Conservation (phyloP, 176 grass and related monocot genomes). For the Saccharum officinarum region DNA sequence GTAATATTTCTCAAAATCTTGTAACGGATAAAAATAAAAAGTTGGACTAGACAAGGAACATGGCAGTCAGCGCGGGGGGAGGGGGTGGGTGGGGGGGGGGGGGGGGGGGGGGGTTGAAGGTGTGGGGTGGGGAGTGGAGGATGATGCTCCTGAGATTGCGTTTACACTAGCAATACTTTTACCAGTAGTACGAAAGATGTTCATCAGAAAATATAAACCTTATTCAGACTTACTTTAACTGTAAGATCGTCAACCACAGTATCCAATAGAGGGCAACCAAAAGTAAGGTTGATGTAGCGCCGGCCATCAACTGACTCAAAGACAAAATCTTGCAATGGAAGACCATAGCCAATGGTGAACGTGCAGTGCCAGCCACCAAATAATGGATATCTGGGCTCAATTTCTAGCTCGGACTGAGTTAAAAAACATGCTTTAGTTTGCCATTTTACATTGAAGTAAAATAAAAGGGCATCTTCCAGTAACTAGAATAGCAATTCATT, state of each 20-base stretch:
- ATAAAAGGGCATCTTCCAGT: not conserved
- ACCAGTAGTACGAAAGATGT: slow-evolving; percentile 13
- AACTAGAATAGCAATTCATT: slow-evolving; percentile 26
- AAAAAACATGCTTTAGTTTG: slow-evolving; percentile 17
- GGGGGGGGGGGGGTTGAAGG: no score
- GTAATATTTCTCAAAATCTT: not conserved
- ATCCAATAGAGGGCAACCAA: slow-evolving; percentile 79
- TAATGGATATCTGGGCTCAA: slow-evolving; percentile 95
- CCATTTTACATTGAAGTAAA: not conserved
- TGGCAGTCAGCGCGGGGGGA: not conserved
- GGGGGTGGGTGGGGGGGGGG: no score
- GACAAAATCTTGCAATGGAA: slow-evolving; percentile 91
- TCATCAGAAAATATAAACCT: slow-evolving; percentile 20
- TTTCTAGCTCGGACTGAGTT: slow-evolving; percentile 86
- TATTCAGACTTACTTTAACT: slow-evolving; percentile 59
- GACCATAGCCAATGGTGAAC: slow-evolving; percentile 91
- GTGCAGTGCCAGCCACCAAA: slow-evolving; percentile 98
- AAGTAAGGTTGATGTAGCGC: slow-evolving; percentile 76
- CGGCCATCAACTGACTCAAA: slow-evolving; percentile 69
- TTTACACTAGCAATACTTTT: not conserved
- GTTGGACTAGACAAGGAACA: not conserved
- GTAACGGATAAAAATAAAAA: not conserved
- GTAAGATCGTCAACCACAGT: slow-evolving; percentile 76
- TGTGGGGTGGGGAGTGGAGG: not conserved
- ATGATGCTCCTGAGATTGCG: not conserved